phyloP scores from a whole-genome alignment of 768 basidiomycete species.

The Pholiota molesta region DNA sequence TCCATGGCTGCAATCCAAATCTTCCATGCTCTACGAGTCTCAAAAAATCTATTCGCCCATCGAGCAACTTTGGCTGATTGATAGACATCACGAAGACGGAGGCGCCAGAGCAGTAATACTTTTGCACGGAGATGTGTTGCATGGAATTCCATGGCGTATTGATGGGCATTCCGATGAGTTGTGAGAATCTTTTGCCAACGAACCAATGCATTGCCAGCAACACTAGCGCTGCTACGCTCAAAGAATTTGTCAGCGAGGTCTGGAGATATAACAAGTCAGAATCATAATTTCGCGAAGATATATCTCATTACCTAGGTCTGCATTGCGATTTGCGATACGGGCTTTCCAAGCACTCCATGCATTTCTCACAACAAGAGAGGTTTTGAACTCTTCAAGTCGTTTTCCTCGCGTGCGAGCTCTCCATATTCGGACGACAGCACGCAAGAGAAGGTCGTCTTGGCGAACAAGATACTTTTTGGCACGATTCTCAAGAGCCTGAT shows the following conservation, averaged over 20 bases:
- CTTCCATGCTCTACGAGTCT: constrained; percentile 26
- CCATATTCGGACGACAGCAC: constrained; percentile 32
- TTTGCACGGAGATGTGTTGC: constrained; percentile 23
- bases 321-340: constrained; percentile 18
- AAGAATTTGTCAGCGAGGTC: constrained; percentile 25
- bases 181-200: constrained; percentile 26
- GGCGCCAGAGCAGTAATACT: constrained; percentile 26
- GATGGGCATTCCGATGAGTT: constrained; percentile 24
- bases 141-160: constrained; percentile 25
- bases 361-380: constrained; percentile 14
- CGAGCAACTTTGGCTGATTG: constrained; percentile 28
- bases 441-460: constrained; percentile 27
- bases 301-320: constrained; percentile 22
- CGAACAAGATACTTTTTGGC: constrained; percentile 44
- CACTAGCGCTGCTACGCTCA: constrained; percentile 17
- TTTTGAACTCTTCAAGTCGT: constrained; percentile 24
- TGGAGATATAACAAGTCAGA: constrained; percentile 11
- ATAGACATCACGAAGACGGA: constrained; percentile 22
- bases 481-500: constrained; percentile 56
- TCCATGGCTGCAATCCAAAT: constrained; percentile 26
- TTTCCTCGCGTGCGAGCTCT: constrained; percentile 29
- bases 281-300: neutral
- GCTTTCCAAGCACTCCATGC: constrained; percentile 26
- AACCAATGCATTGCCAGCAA: constrained; percentile 17
- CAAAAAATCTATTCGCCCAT: constrained; percentile 29